Evolutionary conservation across 257 asterid species (phyloP).

Genomic region (Solanum phureja): DNA sequence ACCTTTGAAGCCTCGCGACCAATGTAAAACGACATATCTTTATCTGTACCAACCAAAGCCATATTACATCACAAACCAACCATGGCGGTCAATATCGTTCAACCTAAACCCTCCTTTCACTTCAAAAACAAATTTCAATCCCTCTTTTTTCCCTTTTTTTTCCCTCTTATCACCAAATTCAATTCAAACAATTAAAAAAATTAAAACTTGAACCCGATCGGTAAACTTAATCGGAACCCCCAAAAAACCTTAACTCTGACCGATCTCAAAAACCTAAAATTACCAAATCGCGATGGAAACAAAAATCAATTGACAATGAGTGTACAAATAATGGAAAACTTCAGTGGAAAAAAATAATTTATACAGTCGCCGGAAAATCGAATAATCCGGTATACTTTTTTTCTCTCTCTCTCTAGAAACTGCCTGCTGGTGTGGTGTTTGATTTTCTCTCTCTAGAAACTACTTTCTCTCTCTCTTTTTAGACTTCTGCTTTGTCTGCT

Average conservation of each 20-base stretch:
- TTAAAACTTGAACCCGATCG: not conserved
- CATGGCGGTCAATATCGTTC: slow-evolving; percentile 17
- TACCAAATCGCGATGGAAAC: not conserved
- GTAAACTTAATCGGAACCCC: not conserved
- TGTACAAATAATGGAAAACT: not conserved
- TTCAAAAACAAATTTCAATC: not conserved
- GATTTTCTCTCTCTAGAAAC: slow-evolving; percentile 1
- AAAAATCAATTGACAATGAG: slow-evolving; percentile 5
- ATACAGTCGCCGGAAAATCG: not conserved
- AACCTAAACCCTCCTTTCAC: slow-evolving; percentile 4
- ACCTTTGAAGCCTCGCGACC: slow-evolving; percentile 99
- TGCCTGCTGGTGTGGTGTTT: not conserved
- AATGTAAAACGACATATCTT: slow-evolving; percentile 87
- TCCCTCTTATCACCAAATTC: not conserved
- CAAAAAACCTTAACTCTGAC: not conserved
- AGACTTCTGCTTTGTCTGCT: slow-evolving; percentile 18
- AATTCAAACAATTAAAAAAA: not conserved
- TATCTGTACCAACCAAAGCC: slow-evolving; percentile 32
- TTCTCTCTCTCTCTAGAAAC: slow-evolving; percentile 15
- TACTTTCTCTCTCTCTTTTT: not conserved
- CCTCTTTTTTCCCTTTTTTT: not conserved
- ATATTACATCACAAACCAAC: slow-evolving; percentile 53
- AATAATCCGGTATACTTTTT: not conserved
- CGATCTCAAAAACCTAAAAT: not conserved
- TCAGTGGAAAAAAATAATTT: not conserved